Evolutionary conservation across 2,329 filamentous ascomycete species (phyloP).

Genomic region (Coleophoma eucalyptorum): DNA sequence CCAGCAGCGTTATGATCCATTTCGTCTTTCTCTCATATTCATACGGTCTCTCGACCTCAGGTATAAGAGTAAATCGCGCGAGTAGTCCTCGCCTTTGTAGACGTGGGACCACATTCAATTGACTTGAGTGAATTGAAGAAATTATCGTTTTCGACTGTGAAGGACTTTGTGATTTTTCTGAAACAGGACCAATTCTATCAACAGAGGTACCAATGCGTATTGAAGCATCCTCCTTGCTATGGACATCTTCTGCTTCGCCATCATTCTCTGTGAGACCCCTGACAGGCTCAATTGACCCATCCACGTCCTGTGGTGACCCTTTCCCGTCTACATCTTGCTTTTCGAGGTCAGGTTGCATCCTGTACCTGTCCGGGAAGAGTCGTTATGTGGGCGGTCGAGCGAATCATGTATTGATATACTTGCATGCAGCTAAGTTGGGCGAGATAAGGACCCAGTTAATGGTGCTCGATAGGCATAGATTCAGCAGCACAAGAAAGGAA

Average conservation of each 20-base stretch:
- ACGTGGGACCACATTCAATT: constrained; percentile 37
- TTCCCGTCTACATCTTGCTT: constrained; percentile 11
- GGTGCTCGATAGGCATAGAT: too few species aligned
- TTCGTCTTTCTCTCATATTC: constrained; percentile 72
- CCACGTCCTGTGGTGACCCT: constrained; percentile 12
- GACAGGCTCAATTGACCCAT: constrained; percentile 14
- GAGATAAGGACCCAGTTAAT: too few species aligned
- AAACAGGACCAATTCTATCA: constrained; percentile 11
- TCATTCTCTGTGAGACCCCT: constrained; percentile 9
- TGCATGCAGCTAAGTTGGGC: too few species aligned
- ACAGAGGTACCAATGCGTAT: constrained; percentile 13
- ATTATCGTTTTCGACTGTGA: constrained; percentile 26
- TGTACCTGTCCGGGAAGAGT: too few species aligned
- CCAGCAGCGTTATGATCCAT: constrained; percentile 78
- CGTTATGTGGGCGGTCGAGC: too few species aligned
- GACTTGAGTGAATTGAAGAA: constrained; percentile 36
- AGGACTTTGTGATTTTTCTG: not conserved
- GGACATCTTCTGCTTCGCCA: constrained; percentile 8
- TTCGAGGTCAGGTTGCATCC: too few species aligned
- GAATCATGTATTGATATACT: too few species aligned
- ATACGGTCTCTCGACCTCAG: constrained; percentile 74
- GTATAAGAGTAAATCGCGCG: constrained; percentile 64
- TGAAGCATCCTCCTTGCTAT: constrained; percentile 4
- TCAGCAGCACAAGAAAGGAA: too few species aligned
- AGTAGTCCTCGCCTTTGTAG: constrained; percentile 67